These are phyloP conservation scores for Chenopodium quinoa DNA, from an alignment of 148 eudicot genomes.

Conservation along the genomic window DNA sequence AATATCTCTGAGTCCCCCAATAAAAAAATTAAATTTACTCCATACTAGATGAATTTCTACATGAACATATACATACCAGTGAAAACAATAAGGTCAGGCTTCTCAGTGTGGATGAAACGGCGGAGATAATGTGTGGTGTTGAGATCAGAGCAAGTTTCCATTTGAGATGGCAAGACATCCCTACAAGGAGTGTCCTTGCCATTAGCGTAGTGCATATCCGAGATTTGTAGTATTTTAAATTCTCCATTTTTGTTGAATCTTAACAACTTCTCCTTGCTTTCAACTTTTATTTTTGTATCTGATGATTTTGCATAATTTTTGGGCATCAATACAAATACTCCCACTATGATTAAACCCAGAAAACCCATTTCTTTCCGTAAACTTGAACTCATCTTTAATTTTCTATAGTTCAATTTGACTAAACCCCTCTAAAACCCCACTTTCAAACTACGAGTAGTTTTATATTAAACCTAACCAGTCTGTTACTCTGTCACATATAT, in stretches of 20 bases:
- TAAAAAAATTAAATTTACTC: too few species aligned
- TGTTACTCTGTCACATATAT: too few species aligned
- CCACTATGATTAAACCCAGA: neutral
- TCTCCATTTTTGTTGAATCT: neutral
- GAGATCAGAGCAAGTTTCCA: constrained; percentile 49
- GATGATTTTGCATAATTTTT: too few species aligned
- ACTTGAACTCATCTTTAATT: neutral
- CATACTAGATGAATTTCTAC: too few species aligned
- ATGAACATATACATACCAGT: constrained; percentile 29
- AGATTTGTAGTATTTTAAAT: neutral
- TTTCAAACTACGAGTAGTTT: too few species aligned
- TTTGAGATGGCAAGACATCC: constrained; percentile 44
- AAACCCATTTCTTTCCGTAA: too few species aligned
- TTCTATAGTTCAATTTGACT: too few species aligned
- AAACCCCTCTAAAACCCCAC: too few species aligned
- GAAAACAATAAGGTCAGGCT: constrained; percentile 52
- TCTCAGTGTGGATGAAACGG: constrained; percentile 44
- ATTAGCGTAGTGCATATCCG: constrained; percentile 55
- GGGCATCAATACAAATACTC: neutral
- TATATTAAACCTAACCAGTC: too few species aligned
- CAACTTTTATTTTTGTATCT: neutral
- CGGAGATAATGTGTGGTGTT: constrained; percentile 54
- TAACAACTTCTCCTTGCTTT: neutral
- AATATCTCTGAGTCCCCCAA: too few species aligned
- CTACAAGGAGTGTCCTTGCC: constrained; percentile 42